phyloP scores from a whole-genome alignment of 768 basidiomycete genomes.

The Hypholoma sublateritium region DNA sequence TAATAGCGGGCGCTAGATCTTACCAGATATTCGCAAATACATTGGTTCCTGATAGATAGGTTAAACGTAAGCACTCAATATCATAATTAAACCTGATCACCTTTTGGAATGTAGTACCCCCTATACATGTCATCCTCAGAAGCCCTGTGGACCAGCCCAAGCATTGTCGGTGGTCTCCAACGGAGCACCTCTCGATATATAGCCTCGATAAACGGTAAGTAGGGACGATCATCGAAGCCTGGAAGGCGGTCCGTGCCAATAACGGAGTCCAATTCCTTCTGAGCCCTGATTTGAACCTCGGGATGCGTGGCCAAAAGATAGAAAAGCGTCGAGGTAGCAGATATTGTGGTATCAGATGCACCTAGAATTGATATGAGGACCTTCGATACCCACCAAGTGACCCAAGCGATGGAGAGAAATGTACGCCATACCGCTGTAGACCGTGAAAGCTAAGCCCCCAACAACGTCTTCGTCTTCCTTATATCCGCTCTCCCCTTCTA shows the following conservation, averaged over 20 bases:
- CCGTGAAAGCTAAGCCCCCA: constrained; percentile 7
- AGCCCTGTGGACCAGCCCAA: constrained; percentile 22
- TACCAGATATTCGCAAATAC: constrained; percentile 14
- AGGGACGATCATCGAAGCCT: constrained; percentile 22
- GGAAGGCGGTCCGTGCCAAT: constrained; percentile 28
- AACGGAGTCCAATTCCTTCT: constrained; percentile 31
- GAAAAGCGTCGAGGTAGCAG: constrained; percentile 21
- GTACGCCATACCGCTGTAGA: constrained; percentile 9
- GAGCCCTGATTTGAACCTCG: constrained; percentile 30
- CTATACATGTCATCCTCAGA: constrained; percentile 28
- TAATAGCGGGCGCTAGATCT: background rate
- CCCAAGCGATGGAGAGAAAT: background rate
- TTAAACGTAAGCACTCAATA: background rate
- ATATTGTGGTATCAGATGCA: constrained; percentile 12
- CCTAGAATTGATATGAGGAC: background rate
- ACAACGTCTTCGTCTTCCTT: constrained; percentile 9
- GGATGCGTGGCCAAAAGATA: constrained; percentile 30
- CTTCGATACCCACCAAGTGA: background rate
- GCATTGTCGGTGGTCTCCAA: constrained; percentile 22
- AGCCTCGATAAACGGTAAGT: constrained; percentile 33
- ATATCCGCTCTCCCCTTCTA: background rate
- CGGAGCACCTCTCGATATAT: constrained; percentile 35
- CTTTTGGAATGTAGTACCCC: constrained; percentile 31
- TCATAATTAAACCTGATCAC: background rate
- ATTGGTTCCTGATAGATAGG: constrained; percentile 13